These are phyloP conservation scores for Lactifluus hygrophoroides DNA, from an alignment of 768 basidiomycete species.

Conservation along the genomic window DNA sequence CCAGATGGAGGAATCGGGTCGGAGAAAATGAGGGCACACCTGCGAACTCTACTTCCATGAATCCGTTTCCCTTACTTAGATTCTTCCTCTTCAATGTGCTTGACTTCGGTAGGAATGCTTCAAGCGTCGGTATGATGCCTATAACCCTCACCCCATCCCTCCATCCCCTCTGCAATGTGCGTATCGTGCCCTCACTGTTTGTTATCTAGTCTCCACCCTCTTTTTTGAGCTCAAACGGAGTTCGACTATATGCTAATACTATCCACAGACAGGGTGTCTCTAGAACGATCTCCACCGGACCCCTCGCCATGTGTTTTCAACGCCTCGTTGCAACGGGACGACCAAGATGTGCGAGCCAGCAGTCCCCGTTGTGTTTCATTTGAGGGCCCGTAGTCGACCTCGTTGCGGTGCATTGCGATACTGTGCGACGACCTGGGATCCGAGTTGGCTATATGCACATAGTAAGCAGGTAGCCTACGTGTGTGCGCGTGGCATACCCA, in stretches of 20 bases:
- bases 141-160: neutral
- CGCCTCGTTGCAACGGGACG: conserved; percentile 8
- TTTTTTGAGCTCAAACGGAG: neutral
- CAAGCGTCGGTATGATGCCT: neutral
- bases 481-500: neutral
- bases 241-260: neutral
- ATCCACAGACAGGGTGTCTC: neutral
- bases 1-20: conserved; percentile 13
- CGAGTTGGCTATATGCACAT: neutral
- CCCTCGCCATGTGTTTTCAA: conserved; percentile 4
- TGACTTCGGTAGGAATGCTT: neutral
- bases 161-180: neutral
- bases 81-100: neutral
- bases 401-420: neutral
- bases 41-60: conserved; percentile 1
- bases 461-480: neutral
- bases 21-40: conserved; percentile 12
- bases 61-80: neutral
- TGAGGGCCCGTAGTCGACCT: neutral
- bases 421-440: neutral
- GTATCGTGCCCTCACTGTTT: neutral
- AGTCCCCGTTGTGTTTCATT: neutral
- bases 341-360: neutral
- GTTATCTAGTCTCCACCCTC: no score
- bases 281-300: neutral